These are phyloP conservation scores for Waltergamsia citrina DNA, from an alignment of 2,329 filamentous ascomycete genomes.

Conservation along the genomic window DNA sequence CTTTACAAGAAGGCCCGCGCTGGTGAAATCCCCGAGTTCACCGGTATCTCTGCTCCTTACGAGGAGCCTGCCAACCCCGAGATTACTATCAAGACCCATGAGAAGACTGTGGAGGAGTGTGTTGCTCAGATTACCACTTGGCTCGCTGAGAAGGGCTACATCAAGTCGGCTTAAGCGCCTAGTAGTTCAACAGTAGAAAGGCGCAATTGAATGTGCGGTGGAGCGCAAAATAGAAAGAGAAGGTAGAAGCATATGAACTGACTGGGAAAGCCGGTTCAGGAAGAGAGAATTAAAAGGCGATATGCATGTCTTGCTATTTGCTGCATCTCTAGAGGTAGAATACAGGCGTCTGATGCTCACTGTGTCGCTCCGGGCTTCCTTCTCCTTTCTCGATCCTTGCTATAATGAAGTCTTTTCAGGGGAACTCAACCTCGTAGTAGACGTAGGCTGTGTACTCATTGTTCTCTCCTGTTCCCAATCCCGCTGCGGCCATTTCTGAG, in stretches of 20 bases:
- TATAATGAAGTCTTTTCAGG: no score
- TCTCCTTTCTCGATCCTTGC: neutral
- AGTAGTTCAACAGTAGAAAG: neutral
- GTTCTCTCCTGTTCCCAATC: conserved; percentile 56
- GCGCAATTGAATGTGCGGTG: neutral
- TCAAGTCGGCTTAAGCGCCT: conserved; percentile 14
- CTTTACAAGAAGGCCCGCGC: conserved; percentile 94
- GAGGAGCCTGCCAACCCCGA: conserved; percentile 81
- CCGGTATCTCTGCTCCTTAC: conserved; percentile 89
- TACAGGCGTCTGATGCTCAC: conserved; percentile 13
- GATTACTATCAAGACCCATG: conserved; percentile 75
- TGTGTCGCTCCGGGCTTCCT: neutral
- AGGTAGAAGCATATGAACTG: neutral
- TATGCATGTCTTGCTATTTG: conserved; percentile 7
- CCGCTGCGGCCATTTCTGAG: conserved; percentile 75
- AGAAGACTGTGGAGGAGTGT: conserved; percentile 79
- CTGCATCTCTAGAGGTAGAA: conserved; percentile 13
- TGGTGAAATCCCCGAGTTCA: conserved; percentile 95
- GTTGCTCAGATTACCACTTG: conserved; percentile 78
- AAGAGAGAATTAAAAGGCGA: neutral
- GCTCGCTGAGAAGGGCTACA: conserved; percentile 55
- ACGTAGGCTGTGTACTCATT: conserved; percentile 92
- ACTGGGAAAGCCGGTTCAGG: neutral
- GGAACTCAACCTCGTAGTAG: conserved; percentile 89
- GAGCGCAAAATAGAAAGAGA: neutral